Conservation (phyloP, 176 grass and related monocot genomes). For the Coix lacrymajobi region DNA sequence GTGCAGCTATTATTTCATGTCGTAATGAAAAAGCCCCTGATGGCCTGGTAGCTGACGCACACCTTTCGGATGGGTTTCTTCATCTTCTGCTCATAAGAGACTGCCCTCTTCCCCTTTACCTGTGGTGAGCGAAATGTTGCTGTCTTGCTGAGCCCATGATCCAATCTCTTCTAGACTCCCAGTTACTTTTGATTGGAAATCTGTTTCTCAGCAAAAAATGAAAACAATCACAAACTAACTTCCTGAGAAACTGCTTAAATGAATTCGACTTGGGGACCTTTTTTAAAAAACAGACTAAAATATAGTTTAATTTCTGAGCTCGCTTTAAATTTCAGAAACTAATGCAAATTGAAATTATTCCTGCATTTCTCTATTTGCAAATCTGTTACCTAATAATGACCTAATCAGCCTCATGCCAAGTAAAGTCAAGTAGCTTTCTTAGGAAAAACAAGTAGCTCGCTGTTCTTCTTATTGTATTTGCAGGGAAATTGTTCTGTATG, state of each 20-base stretch:
- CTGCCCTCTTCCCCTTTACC: constrained; percentile 77
- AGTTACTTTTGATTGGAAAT: not conserved
- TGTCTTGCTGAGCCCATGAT: not conserved
- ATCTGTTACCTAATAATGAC: not conserved
- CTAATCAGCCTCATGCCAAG: not conserved
- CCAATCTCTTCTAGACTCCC: not conserved
- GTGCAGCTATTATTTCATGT: constrained; percentile 87
- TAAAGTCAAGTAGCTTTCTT: not conserved
- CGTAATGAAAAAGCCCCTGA: constrained; percentile 93
- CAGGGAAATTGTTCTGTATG: not conserved
- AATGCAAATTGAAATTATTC: not conserved
- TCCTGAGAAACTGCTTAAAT: not conserved
- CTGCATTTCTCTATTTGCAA: not conserved
- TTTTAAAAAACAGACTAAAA: not conserved
- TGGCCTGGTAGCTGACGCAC: constrained; percentile 85
- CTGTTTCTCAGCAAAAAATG: not conserved
- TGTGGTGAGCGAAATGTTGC: constrained; percentile 56
- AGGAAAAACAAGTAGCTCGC: not conserved
- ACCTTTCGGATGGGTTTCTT: constrained; percentile 91
- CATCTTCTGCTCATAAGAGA: constrained; percentile 91
- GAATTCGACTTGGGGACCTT: not conserved
- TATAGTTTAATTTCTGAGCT: not conserved
- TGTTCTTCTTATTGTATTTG: not conserved
- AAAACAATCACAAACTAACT: not conserved
- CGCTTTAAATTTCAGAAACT: not conserved